phyloP scores from a whole-genome alignment of 352 stramenopile genomes.

The Hyaloperonospora arabidopsidis region DNA sequence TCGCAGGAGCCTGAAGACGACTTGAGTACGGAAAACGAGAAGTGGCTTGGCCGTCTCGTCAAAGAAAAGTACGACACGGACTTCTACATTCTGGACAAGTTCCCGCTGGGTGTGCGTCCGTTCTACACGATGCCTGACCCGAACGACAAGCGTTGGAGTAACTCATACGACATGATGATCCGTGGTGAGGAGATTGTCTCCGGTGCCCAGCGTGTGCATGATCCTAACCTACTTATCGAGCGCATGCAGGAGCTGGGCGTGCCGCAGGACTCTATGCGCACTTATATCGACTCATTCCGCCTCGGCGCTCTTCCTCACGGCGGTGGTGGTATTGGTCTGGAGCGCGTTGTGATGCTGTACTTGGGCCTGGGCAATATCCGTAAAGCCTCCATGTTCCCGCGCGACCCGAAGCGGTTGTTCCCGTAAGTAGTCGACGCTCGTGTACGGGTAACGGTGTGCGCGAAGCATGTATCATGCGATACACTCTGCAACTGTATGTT shows the following conservation, averaged over 20 bases:
- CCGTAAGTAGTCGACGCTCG: slow-evolving; percentile 28
- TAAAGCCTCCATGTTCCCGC: slow-evolving; percentile 98
- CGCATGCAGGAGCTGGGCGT: slow-evolving; percentile 84
- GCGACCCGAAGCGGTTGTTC: slow-evolving; percentile 88
- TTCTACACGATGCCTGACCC: slow-evolving; percentile 99
- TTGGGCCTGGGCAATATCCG: slow-evolving; percentile 98
- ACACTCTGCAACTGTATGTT: no score
- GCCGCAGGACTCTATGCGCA: slow-evolving; percentile 86
- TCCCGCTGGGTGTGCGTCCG: slow-evolving; percentile 94
- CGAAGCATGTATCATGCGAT: no score
- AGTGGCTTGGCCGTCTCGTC: slow-evolving; percentile 91
- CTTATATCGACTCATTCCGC: slow-evolving; percentile 98
- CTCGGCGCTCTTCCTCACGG: slow-evolving; percentile 97
- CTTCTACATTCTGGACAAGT: slow-evolving; percentile 99
- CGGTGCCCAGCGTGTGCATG: slow-evolving; percentile 98
- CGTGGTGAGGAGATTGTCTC: slow-evolving; percentile 99
- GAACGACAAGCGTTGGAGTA: slow-evolving; percentile 89
- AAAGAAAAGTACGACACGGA: slow-evolving; percentile 98
- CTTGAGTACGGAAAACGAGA: slow-evolving; percentile 95
- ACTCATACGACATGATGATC: slow-evolving; percentile 99
- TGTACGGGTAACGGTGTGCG: neutral
- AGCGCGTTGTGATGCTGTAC: slow-evolving; percentile 99
- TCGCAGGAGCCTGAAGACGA: slow-evolving; percentile 74
- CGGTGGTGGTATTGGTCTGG: slow-evolving; percentile 96
- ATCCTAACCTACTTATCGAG: slow-evolving; percentile 91